Base-by-base conservation (phyloP, 176 grass and related monocot genomes). In the Otatea glauca region DNA sequence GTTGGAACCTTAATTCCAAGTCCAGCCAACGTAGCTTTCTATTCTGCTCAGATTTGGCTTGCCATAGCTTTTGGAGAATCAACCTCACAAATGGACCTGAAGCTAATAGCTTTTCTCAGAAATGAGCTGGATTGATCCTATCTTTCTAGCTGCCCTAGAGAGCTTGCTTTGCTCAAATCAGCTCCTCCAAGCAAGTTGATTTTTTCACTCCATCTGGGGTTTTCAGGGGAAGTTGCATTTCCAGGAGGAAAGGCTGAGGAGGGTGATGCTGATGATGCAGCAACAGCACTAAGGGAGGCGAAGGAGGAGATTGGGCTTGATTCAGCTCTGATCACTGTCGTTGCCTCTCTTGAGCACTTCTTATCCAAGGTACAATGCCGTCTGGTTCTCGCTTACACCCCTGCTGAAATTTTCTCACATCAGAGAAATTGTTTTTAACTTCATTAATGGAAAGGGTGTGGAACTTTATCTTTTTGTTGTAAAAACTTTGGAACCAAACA, bases 191-290 rank as follows among this genome's bases (percentile, higher is more conserved):
- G 4, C 2, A 0, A 60, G 3, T 37, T 72, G 24, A 65, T 72
- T 58, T 70, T 66, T 23, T 8, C 35, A 37, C 47, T 73, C 29
- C 41, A 74, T 83, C 20, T 86, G 78, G 7, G 45, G 61, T 84
- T 76, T 65, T 60, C 49, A 94, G 90, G 92, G 32, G 92, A 94
- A 80, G 90, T 94, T 84, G 82, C 90, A 27, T 92, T 94, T n/a
- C 92, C 92, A 2, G 92, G 92, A 69, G 92, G 92, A 1, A 94
- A 94, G 75, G 74, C 87, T 5, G 90, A 94, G 14, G 92, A 94
- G 70, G 81, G 90, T 20, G 92, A 94, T 69, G 87, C 81, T 24
- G 90, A 94, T 55, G 90, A 94, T 80, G 64, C 47, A 34, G 90
- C 86, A 54, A 94, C 92, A 66, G 92, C 92, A 65, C 81, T 83